Base-by-base conservation (phyloP, 2,329 filamentous ascomycete species). In the Harringtonia lauricola region DNA sequence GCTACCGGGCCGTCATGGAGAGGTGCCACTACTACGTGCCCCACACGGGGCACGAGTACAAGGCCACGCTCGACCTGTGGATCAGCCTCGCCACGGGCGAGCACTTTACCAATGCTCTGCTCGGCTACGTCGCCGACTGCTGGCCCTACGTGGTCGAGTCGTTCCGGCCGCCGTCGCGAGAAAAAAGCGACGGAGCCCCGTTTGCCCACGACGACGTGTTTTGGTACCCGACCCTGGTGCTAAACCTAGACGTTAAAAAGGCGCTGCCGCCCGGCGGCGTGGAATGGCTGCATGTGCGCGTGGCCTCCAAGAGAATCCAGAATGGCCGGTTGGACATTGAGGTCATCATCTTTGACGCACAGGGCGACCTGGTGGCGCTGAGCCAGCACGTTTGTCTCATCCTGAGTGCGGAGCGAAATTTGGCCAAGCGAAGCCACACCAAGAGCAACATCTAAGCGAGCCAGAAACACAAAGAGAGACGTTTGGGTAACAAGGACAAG, bases 231-330 rank as follows among this genome's bases (percentile, higher is more conserved):
- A 94, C 86, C 0, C 60, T 94, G 2, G 64, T 80, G 17, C 62
- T 92, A 56, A 87, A 85, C 57, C 54, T 94, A 19, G 86, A 94
- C 49, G 66, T 88, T 33, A 92, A 90, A 66, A 85, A 82, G 57
- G 59, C 70, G 8, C 58, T 94, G 36, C 83, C 84, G 0, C 62
- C 64, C 4, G 73, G 75, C 35, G 85, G 86, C 0, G 76, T 77
- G 1, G 79, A 86, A 57, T 92, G 83, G 79, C 57, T 94, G 42
- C 81, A 81, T 53, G 66, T 79, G 34, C 69, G 83, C 28, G 68
- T 81, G 13, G 68, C 73, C 43, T 69, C 78, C 5, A 88, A 86
- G 61, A 65, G 70, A 59, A 74, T 89, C 35, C 71, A 69, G 51
- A 79, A 86, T 50, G 86, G 86, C 1, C 67, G 82, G 46, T 80